Conservation (phyloP, 2,329 filamentous ascomycete species). For the Pyricularia grisea region DNA sequence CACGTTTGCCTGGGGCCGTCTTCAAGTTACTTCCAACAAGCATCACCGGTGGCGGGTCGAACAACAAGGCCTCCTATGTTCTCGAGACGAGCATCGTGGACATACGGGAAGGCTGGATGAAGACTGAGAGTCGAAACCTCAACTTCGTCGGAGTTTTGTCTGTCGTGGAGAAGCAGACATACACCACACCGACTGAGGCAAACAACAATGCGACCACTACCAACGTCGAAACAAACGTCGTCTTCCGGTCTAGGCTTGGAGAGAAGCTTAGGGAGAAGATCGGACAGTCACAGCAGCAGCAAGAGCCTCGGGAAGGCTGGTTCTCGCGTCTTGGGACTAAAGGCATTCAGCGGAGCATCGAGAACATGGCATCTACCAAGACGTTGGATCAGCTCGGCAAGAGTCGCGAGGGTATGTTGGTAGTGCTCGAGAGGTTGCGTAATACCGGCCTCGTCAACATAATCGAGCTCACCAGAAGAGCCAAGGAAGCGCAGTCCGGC, state of each 20-base stretch:
- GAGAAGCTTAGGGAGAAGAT: slow-evolving; percentile 53
- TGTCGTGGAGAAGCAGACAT: slow-evolving; percentile 68
- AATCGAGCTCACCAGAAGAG: slow-evolving; percentile 41
- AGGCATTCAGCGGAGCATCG: slow-evolving; percentile 70
- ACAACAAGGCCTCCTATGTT: slow-evolving; percentile 68
- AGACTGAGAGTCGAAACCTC: slow-evolving; percentile 69
- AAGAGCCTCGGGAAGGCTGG: slow-evolving; percentile 28
- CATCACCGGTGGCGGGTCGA: slow-evolving; percentile 52
- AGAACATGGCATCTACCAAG: slow-evolving; percentile 67
- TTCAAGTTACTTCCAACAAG: slow-evolving; percentile 66
- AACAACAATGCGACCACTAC: slow-evolving; percentile 33
- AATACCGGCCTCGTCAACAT: slow-evolving; percentile 50
- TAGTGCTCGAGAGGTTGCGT: slow-evolving; percentile 63
- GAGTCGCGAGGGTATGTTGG: slow-evolving; percentile 73
- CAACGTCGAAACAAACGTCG: slow-evolving; percentile 64
- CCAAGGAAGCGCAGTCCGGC: slow-evolving; percentile 20
- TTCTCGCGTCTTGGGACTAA: slow-evolving; percentile 50
- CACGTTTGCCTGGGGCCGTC: slow-evolving; percentile 64
- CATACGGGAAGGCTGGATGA: slow-evolving; percentile 73
- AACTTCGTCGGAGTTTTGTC: slow-evolving; percentile 75
- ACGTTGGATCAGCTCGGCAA: slow-evolving; percentile 71
- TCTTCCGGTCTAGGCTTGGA: slow-evolving; percentile 63
- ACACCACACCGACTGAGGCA: slow-evolving; percentile 30
- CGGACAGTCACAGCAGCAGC: slow-evolving; percentile 27
- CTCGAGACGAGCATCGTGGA: slow-evolving; percentile 74